A percentile compares a stretch with the other conserved stretches of the same genome.
Conservation (phyloP, 768 basidiomycete genomes). For the Tulasnella sp. region DNA sequence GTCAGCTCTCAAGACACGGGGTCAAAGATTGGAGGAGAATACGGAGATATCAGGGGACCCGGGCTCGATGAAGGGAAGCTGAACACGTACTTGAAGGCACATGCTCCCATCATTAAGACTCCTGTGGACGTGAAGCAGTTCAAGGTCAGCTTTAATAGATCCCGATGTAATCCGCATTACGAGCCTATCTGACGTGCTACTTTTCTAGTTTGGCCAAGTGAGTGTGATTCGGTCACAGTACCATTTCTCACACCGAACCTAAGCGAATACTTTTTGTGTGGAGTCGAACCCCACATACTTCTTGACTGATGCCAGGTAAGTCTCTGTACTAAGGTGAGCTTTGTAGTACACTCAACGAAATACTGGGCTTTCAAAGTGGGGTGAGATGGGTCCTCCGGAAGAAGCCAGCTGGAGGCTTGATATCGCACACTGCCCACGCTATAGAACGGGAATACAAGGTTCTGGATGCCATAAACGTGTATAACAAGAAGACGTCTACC, state of each 20-base stretch:
- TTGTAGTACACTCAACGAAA: background rate
- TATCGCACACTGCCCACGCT: conserved; percentile 88
- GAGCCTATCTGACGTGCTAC: conserved; percentile 2
- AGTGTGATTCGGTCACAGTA: conserved; percentile 17
- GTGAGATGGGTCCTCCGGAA: conserved; percentile 77
- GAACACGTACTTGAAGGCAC: conserved; percentile 49
- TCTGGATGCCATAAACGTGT: conserved; percentile 59
- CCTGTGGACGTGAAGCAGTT: conserved; percentile 85
- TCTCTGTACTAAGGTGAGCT: no score
- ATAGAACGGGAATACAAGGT: conserved; percentile 88
- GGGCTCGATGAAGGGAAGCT: conserved; percentile 52
- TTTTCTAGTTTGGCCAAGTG: conserved; percentile 74
- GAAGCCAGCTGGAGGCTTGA: conserved; percentile 77
- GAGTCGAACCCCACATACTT: conserved; percentile 97
- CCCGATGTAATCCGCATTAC: background rate
- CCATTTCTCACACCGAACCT: background rate
- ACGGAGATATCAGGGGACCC: conserved; percentile 52
- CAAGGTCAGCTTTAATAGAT: conserved; percentile 43
- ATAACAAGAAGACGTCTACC: conserved; percentile 51
- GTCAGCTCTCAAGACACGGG: background rate
- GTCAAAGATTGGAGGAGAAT: conserved; percentile 56
- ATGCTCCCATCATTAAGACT: conserved; percentile 43
- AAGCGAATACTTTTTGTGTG: background rate
- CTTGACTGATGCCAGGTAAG: conserved; percentile 63
- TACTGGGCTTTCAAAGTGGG: conserved; percentile 36